Evolutionary conservation across 208 protist genomes (phyloP).

Genomic region (Trypanosoma rangeli): DNA sequence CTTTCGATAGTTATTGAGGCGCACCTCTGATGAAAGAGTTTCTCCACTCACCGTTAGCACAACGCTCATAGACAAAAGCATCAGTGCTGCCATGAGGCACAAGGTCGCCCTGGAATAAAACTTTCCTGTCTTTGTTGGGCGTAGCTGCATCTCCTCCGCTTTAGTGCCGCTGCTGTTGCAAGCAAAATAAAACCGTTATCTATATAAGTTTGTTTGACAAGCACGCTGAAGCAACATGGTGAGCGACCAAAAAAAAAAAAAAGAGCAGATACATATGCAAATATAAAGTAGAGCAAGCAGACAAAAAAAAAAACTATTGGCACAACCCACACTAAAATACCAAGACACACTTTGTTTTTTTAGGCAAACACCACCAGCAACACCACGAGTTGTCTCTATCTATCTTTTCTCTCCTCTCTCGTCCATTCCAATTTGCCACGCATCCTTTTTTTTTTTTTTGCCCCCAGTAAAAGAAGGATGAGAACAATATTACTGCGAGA

Average conservation of each 20-base stretch:
- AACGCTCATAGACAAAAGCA: constrained; percentile 21
- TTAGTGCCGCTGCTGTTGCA: not conserved
- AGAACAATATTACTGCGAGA: not conserved
- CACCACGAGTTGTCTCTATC: no score
- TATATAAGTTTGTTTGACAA: no score
- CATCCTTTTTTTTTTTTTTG: not conserved
- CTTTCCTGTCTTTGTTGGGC: not conserved
- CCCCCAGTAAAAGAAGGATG: not conserved
- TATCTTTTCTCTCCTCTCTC: not conserved
- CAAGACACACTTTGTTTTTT: no score
- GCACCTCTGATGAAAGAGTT: constrained; percentile 36
- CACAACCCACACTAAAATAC: no score
- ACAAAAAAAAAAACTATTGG: no score
- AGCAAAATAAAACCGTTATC: not conserved
- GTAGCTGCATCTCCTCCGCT: not conserved
- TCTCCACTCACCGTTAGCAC: constrained; percentile 16
- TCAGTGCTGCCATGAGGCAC: not conserved
- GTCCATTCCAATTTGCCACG: not conserved
- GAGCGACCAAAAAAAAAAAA: no score
- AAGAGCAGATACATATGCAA: no score
- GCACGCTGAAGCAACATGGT: no score
- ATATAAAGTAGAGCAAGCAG: no score
- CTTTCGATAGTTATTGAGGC: constrained; percentile 47
- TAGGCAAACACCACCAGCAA: no score
- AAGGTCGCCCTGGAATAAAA: not conserved